A percentile compares a stretch with the other conserved stretches of the same genome.
These are phyloP conservation scores for Suhomyces bribrorum DNA, from an alignment of 1,139 yeast genomes.

Conservation along the genomic window DNA sequence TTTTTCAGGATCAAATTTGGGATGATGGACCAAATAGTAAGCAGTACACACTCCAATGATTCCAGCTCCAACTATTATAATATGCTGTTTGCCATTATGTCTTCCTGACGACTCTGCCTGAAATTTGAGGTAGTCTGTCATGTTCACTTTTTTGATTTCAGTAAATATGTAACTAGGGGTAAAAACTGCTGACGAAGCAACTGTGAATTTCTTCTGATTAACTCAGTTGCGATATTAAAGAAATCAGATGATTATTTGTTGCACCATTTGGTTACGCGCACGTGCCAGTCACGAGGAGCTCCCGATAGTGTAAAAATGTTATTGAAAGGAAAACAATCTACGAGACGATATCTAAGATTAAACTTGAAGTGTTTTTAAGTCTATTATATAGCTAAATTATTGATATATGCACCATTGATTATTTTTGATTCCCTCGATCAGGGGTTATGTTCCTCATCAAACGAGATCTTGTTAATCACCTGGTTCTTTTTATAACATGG, in stretches of 20 bases:
- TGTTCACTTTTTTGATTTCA: conserved; percentile 9
- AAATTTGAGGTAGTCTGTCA: conserved; percentile 42
- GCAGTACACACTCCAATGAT: conserved; percentile 96
- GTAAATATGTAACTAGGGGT: not conserved
- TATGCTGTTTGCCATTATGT: conserved; percentile 64
- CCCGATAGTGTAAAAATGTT: too few species aligned
- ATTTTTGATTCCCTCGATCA: too few species aligned
- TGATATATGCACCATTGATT: too few species aligned
- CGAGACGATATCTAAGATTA: too few species aligned
- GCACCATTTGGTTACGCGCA: not conserved
- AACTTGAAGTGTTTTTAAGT: too few species aligned
- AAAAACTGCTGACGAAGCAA: not conserved
- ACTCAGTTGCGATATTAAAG: not conserved
- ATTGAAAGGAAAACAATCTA: too few species aligned
- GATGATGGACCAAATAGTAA: conserved; percentile 81
- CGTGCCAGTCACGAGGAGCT: not conserved
- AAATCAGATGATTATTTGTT: conserved; percentile 11
- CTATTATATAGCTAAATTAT: too few species aligned
- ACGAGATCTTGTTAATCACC: not conserved
- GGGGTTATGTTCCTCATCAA: too few species aligned
- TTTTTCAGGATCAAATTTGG: conserved; percentile 67
- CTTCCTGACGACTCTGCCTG: conserved; percentile 53
- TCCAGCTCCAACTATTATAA: conserved; percentile 87
- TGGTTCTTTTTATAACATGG: conserved; percentile 1
- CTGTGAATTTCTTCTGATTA: not conserved